phyloP scores from a whole-genome alignment of 352 stramenopile genomes.

The Phytophthora constricta region DNA sequence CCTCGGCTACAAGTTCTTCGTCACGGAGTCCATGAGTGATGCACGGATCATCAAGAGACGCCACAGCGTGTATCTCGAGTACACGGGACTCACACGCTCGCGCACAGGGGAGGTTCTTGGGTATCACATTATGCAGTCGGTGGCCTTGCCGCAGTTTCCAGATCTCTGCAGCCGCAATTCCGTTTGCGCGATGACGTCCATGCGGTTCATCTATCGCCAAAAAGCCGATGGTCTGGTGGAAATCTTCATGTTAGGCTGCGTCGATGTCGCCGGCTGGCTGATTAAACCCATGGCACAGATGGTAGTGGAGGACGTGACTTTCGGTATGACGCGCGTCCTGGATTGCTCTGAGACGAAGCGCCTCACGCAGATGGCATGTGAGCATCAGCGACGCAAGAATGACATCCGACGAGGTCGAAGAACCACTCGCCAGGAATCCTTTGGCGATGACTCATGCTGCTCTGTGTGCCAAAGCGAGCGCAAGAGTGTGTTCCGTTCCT shows the following conservation, averaged over 20 bases:
- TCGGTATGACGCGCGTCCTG: slow-evolving; percentile 41
- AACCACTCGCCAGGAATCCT: slow-evolving; percentile 24
- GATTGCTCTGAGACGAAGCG: slow-evolving; percentile 56
- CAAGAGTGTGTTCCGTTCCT: slow-evolving; percentile 44
- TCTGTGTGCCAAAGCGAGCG: slow-evolving; percentile 38
- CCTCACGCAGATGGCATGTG: slow-evolving; percentile 52
- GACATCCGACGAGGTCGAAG: slow-evolving; percentile 25
- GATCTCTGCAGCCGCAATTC: slow-evolving; percentile 48
- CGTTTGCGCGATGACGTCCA: slow-evolving; percentile 42
- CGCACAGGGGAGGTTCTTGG: slow-evolving; percentile 44
- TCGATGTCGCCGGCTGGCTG: slow-evolving; percentile 45
- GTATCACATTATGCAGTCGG: slow-evolving; percentile 61
- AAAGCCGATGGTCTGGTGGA: slow-evolving; percentile 49
- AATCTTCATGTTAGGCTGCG: slow-evolving; percentile 54
- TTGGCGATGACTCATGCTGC: slow-evolving; percentile 18
- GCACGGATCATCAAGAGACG: slow-evolving; percentile 49
- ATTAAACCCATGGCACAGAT: slow-evolving; percentile 38
- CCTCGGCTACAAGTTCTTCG: slow-evolving; percentile 69
- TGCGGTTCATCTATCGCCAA: slow-evolving; percentile 55
- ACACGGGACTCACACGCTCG: slow-evolving; percentile 43
- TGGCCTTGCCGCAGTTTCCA: slow-evolving; percentile 53
- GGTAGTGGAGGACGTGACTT: slow-evolving; percentile 44
- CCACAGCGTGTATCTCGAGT: slow-evolving; percentile 58
- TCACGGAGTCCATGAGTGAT: slow-evolving; percentile 41
- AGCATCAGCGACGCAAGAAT: slow-evolving; percentile 37